Conservation (phyloP, 2,329 filamentous ascomycete genomes). For the Xylariaceae sp. region DNA sequence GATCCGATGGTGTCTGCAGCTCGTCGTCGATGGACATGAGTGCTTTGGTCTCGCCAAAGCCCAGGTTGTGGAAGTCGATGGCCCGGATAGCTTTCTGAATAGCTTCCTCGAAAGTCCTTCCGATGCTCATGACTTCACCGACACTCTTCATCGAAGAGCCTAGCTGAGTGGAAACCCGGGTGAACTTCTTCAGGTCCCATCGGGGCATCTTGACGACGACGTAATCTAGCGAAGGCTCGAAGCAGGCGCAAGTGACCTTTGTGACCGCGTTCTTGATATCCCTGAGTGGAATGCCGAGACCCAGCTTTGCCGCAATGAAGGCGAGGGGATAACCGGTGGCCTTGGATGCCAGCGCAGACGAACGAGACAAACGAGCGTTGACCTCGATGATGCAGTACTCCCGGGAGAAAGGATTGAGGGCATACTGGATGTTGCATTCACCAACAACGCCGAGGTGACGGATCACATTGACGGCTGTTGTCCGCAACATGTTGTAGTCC, state of each 20-base stretch:
- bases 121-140: slow-evolving; percentile 98
- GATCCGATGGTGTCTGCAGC: slow-evolving; percentile 93
- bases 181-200: slow-evolving; percentile 99
- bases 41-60: slow-evolving; percentile 86
- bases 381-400: slow-evolving; percentile 99
- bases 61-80: slow-evolving; percentile 91
- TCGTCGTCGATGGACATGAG: slow-evolving; percentile 96
- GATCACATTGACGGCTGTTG: slow-evolving; percentile 94
- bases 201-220: slow-evolving; percentile 98
- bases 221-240: slow-evolving; percentile 96
- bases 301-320: slow-evolving; percentile 94
- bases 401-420: slow-evolving; percentile 86
- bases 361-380: slow-evolving; percentile 92
- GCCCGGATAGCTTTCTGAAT: slow-evolving; percentile 97
- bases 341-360: slow-evolving; percentile 92
- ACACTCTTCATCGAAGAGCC: slow-evolving; percentile 99
- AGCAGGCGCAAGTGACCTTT: slow-evolving; percentile 92
- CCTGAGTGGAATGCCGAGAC: slow-evolving; percentile 89
- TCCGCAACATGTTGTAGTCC: slow-evolving; percentile 98
- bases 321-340: slow-evolving; percentile 94
- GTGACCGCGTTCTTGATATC: slow-evolving; percentile 96
- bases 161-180: slow-evolving; percentile 87
- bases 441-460: slow-evolving; percentile 94
- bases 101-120: slow-evolving; percentile 92
- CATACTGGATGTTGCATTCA: slow-evolving; percentile 99